Evolutionary conservation across 495 filamentous ascomycete species (phyloP).

Genomic region (Lepidopterella palustris): DNA sequence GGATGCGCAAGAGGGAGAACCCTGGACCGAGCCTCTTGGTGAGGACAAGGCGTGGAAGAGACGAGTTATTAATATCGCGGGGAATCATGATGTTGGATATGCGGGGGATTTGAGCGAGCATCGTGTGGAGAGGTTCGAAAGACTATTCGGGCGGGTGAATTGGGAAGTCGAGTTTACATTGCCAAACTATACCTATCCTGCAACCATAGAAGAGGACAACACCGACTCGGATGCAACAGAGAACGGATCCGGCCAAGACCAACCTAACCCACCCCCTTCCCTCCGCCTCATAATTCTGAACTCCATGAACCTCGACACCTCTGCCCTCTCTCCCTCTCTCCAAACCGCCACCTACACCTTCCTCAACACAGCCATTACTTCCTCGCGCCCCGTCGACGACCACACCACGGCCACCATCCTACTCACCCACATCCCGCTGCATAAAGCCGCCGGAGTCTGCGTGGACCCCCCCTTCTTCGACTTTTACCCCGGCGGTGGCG

Average conservation of each 20-base stretch:
- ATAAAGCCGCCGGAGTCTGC: conserved; percentile 77
- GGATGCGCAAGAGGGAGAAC: conserved; percentile 40
- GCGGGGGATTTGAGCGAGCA: conserved; percentile 74
- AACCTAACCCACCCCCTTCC: conserved; percentile 36
- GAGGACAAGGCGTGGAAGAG: conserved; percentile 56
- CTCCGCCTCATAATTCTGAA: conserved; percentile 83
- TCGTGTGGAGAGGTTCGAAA: conserved; percentile 71
- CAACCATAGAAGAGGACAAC: neutral
- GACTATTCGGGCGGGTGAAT: conserved; percentile 74
- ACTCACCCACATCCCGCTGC: conserved; percentile 85
- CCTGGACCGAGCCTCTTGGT: conserved; percentile 42
- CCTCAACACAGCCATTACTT: conserved; percentile 63
- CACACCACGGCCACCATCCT: conserved; percentile 67
- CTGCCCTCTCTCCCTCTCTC: conserved; percentile 56
- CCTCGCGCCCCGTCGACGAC: conserved; percentile 60
- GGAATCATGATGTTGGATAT: conserved; percentile 96
- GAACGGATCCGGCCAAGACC: neutral
- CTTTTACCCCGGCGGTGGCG: conserved; percentile 59
- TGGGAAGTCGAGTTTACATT: conserved; percentile 76
- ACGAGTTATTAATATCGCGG: conserved; percentile 78
- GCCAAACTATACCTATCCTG: conserved; percentile 14
- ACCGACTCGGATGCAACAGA: neutral
- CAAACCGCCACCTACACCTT: conserved; percentile 70
- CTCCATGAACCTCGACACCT: conserved; percentile 83
- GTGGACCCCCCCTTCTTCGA: conserved; percentile 74